A percentile compares a stretch with the other conserved stretches of the same genome.
Evolutionary conservation across 2,329 filamentous ascomycete genomes (phyloP).

Genomic region (Cercospora brassicicola): DNA sequence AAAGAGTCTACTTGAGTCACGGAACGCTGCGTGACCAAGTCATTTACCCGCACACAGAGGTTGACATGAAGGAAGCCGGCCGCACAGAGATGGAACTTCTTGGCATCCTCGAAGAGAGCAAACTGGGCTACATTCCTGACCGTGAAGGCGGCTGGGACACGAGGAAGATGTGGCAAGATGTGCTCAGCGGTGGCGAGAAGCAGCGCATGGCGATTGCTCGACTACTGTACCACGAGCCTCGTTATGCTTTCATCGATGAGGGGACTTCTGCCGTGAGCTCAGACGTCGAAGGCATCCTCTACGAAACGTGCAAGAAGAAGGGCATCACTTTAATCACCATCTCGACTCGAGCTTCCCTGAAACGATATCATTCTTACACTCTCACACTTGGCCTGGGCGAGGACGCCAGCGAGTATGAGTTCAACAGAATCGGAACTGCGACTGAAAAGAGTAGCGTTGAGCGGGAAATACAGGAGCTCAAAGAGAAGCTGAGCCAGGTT

Average conservation of each 20-base stretch:
- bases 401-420: constrained; percentile 82
- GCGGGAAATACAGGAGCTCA: constrained; percentile 81
- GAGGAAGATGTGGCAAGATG: constrained; percentile 97
- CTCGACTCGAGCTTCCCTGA: constrained; percentile 87
- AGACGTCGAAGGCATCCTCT: constrained; percentile 90
- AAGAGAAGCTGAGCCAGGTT: constrained; percentile 76
- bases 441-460: constrained; percentile 91
- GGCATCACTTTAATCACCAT: constrained; percentile 94
- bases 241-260: constrained; percentile 93
- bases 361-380: constrained; percentile 93
- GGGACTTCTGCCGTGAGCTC: constrained; percentile 91
- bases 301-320: constrained; percentile 87
- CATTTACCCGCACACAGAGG: constrained; percentile 92
- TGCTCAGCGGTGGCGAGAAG: constrained; percentile 95
- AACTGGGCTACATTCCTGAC: constrained; percentile 82
- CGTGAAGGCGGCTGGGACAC: constrained; percentile 97
- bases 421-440: constrained; percentile 90
- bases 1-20: constrained; percentile 86
- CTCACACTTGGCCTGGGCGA: constrained; percentile 80
- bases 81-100: constrained; percentile 77
- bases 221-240: constrained; percentile 88
- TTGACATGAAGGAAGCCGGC: constrained; percentile 84
- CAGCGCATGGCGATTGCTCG: constrained; percentile 90
- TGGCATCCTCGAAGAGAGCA: constrained; percentile 75
- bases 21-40: constrained; percentile 95